Percentiles rank a stretch among this genome's conserved stretches.
phyloP scores from a whole-genome alignment of 2,329 filamentous ascomycete genomes.

The Stagonosporopsis vannaccii region DNA sequence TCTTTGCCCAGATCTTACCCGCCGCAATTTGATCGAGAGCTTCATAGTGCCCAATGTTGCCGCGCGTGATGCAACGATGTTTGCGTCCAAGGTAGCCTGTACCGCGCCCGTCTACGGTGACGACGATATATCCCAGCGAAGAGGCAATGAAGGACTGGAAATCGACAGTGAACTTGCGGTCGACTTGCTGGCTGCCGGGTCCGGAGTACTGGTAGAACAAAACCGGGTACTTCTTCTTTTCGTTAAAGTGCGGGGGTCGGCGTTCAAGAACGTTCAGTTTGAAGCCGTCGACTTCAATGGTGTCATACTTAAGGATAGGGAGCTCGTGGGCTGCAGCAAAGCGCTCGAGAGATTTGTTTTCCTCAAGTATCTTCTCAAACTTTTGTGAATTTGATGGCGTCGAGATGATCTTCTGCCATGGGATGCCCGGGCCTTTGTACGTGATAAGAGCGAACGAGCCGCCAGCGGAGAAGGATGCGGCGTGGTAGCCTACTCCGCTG shows the following conservation, averaged over 20 bases:
- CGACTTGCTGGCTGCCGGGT: conserved; percentile 88
- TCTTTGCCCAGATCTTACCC: conserved; percentile 81
- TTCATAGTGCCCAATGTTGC: conserved; percentile 84
- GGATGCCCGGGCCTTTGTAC: conserved; percentile 84
- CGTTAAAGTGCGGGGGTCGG: conserved; percentile 86
- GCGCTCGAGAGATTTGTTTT: conserved; percentile 74
- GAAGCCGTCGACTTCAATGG: conserved; percentile 82
- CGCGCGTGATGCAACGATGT: conserved; percentile 81
- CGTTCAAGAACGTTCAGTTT: conserved; percentile 79
- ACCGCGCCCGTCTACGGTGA: conserved; percentile 92
- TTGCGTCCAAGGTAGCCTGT: conserved; percentile 90
- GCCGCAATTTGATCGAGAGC: conserved; percentile 89
- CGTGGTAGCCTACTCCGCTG: conserved; percentile 77
- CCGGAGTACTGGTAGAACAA: conserved; percentile 96
- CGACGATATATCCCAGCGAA: conserved; percentile 86
- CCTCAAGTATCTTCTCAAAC: conserved; percentile 77
- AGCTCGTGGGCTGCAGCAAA: conserved; percentile 79
- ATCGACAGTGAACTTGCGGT: conserved; percentile 80
- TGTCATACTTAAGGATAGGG: conserved; percentile 82
- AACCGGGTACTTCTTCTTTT: conserved; percentile 86
- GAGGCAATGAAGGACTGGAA: conserved; percentile 91
- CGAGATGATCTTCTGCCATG: conserved; percentile 88
- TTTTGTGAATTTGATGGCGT: conserved; percentile 72
- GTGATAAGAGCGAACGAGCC: conserved; percentile 84
- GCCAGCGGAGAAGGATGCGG: conserved; percentile 81